Conservation (phyloP, 176 grass and related monocot genomes). For the Tuctoria greenei region DNA sequence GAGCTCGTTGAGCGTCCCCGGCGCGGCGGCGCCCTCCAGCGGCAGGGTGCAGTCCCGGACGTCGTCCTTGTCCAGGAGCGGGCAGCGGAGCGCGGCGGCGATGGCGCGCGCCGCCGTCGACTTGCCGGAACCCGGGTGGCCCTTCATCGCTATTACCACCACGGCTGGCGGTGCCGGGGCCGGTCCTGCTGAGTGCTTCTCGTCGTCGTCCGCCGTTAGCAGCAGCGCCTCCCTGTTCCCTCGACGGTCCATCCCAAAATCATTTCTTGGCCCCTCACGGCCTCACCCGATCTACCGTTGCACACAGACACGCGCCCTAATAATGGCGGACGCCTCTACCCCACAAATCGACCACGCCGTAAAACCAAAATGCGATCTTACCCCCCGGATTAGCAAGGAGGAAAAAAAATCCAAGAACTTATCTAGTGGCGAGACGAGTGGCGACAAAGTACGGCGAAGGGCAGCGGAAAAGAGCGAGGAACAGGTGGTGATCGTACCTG, state of each 20-base stretch:
- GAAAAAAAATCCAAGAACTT: too few relatives aligned
- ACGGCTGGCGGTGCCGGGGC: background rate
- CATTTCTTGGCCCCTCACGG: constrained; percentile 6
- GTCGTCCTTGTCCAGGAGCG: constrained; percentile 93
- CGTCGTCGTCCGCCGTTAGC: constrained; percentile 31
- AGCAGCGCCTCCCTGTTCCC: background rate
- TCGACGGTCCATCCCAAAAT: background rate
- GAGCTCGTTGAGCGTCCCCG: constrained; percentile 60
- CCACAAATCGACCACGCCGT: too few relatives aligned
- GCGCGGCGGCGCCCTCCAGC: constrained; percentile 39
- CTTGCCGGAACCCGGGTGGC: constrained; percentile 85
- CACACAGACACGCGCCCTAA: background rate
- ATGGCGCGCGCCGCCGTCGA: constrained; percentile 67
- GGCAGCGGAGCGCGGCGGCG: constrained; percentile 45
- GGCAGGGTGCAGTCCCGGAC: constrained; percentile 78
- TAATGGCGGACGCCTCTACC: background rate
- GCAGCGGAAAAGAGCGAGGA: too few relatives aligned
- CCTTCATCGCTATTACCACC: constrained; percentile 90
- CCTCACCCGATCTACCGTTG: background rate
- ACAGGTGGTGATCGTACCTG: too few relatives aligned
- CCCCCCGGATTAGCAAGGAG: too few relatives aligned
- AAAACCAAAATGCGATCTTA: too few relatives aligned
- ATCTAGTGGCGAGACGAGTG: too few relatives aligned
- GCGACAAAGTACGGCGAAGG: too few relatives aligned
- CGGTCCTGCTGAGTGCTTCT: background rate